Evolutionary conservation across 306 rosid genomes (phyloP), one percentile per base, ranked within the genome.

Genomic region (Carpinus fangiana): DNA sequence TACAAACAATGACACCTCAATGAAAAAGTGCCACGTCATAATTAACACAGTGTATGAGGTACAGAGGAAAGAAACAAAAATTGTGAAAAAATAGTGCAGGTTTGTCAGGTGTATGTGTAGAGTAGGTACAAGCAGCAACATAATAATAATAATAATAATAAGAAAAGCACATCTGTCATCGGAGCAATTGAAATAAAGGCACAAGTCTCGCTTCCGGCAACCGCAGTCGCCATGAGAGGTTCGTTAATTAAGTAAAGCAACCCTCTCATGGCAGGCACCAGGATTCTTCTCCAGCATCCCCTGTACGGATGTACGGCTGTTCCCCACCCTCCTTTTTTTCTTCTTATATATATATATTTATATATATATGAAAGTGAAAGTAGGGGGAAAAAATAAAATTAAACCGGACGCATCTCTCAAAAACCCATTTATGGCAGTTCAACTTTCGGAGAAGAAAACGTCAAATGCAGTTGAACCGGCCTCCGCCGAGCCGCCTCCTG

Each of bases 81-180:
- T 16, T 64, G 17, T 64, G 70, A 34, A 64, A 64, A 64, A 64
- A 64, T 17, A 64, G 47, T 34, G 70, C 70, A 14, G 20, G 51
- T 3, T 66, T 66, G 72, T 66, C 72, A 4, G 72, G n/a, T 66
- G 51, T 66, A 65, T 66, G 69, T 14, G 72, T 66, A 66, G 51
- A 26, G 8, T 7, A 36, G 50, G 50, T 18, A 38, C 71, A 38
- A 8, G 14, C 14, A 31, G 20, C 46, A 64, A 31, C 46, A 34
- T 14, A 20, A 34, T 16, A 2, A 41, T n/a, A 28, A 1, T 31
- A 31, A 31, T 31, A 31, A 31, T 31, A 31, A 31, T 31, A 31
- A 31, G 1, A 31, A 5, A 5, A 41, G 11, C 70, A 66, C 72
- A 66, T 23, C 26, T 1, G 26, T 23, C 26, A 23, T 38, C 16